Conservation (phyloP, 176 grass and related monocot species). For the Oryza australiensis region DNA sequence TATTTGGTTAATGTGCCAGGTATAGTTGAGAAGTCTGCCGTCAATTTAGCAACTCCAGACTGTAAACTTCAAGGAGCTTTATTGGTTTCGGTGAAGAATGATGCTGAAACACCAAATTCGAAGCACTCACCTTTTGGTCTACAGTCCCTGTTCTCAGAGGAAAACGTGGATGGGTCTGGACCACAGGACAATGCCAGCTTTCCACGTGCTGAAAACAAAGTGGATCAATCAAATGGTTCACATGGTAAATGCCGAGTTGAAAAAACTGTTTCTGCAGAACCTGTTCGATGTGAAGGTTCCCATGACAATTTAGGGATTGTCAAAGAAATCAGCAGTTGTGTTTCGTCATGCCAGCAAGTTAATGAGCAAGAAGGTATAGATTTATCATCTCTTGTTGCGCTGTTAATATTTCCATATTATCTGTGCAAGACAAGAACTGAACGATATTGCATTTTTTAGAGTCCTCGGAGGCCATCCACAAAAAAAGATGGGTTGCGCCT, state of each 20-base stretch:
- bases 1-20: slow-evolving; percentile 22
- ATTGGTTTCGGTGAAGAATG: slow-evolving; percentile 8
- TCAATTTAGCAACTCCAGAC: background rate
- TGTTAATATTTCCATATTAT: background rate
- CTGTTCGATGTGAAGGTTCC: slow-evolving; percentile 14
- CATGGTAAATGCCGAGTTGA: slow-evolving; percentile 12
- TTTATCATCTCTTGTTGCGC: background rate
- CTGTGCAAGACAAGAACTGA: slow-evolving; percentile 12
- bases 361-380: slow-evolving; percentile 28
- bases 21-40: slow-evolving; percentile 3
- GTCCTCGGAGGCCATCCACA: background rate
- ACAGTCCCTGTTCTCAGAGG: slow-evolving; percentile 2
- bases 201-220: background rate
- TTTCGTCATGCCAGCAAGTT: background rate
- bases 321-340: slow-evolving; percentile 4
- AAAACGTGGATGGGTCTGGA: background rate
- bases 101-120: slow-evolving; percentile 35
- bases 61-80: slow-evolving; percentile 16
- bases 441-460: background rate
- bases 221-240: background rate
- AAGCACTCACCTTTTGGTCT: slow-evolving; percentile 23
- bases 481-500: background rate
- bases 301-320: slow-evolving; percentile 17
- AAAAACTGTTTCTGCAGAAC: slow-evolving; percentile 16
- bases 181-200: background rate